Conservation (phyloP, 164 flowering plant species). For the Warburgia ugandensis region DNA sequence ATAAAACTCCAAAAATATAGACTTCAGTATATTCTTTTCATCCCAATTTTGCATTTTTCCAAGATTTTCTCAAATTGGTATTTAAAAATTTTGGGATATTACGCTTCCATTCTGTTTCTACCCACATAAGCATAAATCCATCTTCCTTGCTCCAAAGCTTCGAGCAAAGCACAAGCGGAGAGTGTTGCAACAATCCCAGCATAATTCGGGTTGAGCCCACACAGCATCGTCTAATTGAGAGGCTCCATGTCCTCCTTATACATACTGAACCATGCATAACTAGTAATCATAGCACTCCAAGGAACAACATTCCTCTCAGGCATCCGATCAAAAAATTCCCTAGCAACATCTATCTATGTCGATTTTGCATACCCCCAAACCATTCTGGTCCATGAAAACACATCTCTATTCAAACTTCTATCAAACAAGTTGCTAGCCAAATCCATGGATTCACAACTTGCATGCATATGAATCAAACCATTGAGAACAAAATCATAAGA, state of each 20-base stretch:
- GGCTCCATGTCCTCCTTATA: conserved; percentile 36
- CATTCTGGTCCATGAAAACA: conserved; percentile 57
- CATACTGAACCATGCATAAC: conserved; percentile 34
- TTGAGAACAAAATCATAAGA: conserved; percentile 62
- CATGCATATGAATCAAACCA: conserved; percentile 54
- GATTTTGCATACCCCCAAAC: conserved; percentile 49
- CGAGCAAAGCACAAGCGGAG: conserved; percentile 42
- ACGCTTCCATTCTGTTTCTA: conserved; percentile 29
- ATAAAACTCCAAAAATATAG: too few species aligned
- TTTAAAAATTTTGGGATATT: too few species aligned
- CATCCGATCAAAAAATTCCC: conserved; percentile 51
- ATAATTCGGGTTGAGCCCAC: conserved; percentile 37
- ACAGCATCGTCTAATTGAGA: conserved; percentile 33
- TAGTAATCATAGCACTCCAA: conserved; percentile 52
- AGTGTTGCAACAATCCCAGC: conserved; percentile 41
- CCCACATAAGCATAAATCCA: conserved; percentile 54
- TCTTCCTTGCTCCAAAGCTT: conserved; percentile 50
- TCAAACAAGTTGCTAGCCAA: conserved; percentile 48
- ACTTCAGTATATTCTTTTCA: too few species aligned
- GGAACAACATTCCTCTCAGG: conserved; percentile 50
- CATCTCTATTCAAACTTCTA: conserved; percentile 37
- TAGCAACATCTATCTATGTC: conserved; percentile 28
- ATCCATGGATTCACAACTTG: conserved; percentile 28
- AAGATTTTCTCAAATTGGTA: too few species aligned
- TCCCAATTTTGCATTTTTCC: too few species aligned